Evolutionary conservation across 2,329 filamentous ascomycete genomes (phyloP).

Genomic region (Bipolaris bicolor): DNA sequence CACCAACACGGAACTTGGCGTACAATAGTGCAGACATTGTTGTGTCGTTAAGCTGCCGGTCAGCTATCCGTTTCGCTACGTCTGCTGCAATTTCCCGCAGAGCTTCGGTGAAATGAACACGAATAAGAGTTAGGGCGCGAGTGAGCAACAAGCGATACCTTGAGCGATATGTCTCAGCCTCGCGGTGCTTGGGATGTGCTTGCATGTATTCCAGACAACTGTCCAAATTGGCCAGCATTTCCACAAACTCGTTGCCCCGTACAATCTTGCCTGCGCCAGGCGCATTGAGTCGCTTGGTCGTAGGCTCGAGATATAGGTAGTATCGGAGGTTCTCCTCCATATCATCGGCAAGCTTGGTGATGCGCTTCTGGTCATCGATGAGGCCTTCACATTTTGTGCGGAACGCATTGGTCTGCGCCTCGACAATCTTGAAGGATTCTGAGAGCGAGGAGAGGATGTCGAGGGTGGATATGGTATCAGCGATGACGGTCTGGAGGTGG

Average conservation of each 20-base stretch:
- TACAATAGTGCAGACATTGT: constrained; percentile 74
- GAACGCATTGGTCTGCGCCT: constrained; percentile 90
- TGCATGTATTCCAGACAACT: constrained; percentile 94
- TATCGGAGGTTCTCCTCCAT: constrained; percentile 91
- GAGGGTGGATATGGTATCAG: constrained; percentile 77
- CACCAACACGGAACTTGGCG: constrained; percentile 72
- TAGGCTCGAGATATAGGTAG: constrained; percentile 90
- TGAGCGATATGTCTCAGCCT: constrained; percentile 85
- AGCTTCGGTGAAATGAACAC: constrained; percentile 69
- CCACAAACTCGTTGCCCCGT: constrained; percentile 80
- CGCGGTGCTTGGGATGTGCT: constrained; percentile 80
- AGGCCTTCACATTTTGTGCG: constrained; percentile 90
- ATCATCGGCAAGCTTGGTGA: constrained; percentile 79
- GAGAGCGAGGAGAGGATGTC: constrained; percentile 78
- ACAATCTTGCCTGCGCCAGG: constrained; percentile 87
- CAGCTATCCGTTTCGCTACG: constrained; percentile 67
- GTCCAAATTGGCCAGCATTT: constrained; percentile 87
- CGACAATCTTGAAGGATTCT: constrained; percentile 84
- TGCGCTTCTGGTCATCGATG: constrained; percentile 77
- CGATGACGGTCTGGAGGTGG: constrained; percentile 79
- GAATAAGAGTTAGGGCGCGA: constrained; percentile 68
- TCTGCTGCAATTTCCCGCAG: constrained; percentile 67
- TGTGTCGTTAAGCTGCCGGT: constrained; percentile 72
- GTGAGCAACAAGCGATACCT: constrained; percentile 84
- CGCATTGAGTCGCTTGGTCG: constrained; percentile 87